Conservation (phyloP, 192 early-diverging fungal species). For the Mortierella claussenii region DNA sequence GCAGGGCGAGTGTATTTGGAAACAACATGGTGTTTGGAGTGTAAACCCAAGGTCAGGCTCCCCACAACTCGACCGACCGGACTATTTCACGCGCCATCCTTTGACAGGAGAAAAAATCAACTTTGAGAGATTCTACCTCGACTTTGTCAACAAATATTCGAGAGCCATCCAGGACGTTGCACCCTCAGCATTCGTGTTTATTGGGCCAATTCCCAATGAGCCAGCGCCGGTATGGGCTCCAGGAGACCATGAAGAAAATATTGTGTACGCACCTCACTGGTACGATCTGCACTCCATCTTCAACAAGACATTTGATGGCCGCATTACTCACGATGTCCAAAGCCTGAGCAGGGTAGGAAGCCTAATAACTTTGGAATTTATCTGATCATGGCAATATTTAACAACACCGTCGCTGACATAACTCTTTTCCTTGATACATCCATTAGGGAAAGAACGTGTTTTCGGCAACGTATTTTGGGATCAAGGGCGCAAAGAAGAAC, state of each 20-base stretch:
- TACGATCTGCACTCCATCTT: conserved; percentile 86
- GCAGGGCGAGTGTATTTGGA: conserved; percentile 78
- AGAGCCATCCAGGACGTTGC: conserved; percentile 67
- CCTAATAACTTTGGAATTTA: too few relatives aligned
- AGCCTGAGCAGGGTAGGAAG: conserved; percentile 68
- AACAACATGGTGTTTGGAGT: conserved; percentile 80
- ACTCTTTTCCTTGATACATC: conserved; percentile 5
- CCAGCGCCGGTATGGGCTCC: conserved; percentile 57
- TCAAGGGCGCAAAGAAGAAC: conserved; percentile 78
- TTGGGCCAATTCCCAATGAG: conserved; percentile 89
- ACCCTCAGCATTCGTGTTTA: conserved; percentile 68
- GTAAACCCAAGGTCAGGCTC: conserved; percentile 58
- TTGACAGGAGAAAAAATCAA: conserved; percentile 63
- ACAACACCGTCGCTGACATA: too few relatives aligned
- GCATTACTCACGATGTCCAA: conserved; percentile 86
- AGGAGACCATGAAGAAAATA: conserved; percentile 61
- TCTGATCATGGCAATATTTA: too few relatives aligned
- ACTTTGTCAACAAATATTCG: conserved; percentile 74
- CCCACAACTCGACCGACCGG: conserved; percentile 60
- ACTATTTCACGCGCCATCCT: conserved; percentile 78
- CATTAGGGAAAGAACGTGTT: conserved; percentile 77
- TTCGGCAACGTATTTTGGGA: conserved; percentile 81
- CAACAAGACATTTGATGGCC: conserved; percentile 73
- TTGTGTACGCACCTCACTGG: conserved; percentile 89
- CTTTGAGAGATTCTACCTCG: conserved; percentile 78